Evolutionary conservation across 176 grass and related monocot species (phyloP).

Genomic region (Puya raimondii): DNA sequence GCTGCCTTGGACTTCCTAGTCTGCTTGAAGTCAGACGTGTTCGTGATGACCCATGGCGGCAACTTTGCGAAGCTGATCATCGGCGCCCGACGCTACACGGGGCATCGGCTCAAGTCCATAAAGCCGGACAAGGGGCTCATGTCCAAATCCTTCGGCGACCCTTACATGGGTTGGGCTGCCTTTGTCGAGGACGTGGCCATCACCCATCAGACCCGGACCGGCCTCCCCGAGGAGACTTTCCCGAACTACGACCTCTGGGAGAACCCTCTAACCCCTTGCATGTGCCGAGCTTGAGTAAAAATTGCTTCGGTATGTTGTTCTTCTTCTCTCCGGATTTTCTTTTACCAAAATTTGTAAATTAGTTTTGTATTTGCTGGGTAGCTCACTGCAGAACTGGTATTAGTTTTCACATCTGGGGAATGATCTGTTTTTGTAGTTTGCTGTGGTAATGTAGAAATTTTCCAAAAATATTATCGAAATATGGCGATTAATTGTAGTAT

Average conservation of each 20-base stretch:
- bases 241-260: constrained; percentile 97
- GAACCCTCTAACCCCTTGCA: constrained; percentile 84
- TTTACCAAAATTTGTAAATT: not conserved
- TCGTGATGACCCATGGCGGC: constrained; percentile 93
- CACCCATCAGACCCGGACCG: constrained; percentile 80
- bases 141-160: constrained; percentile 86
- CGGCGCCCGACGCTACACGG: constrained; percentile 75
- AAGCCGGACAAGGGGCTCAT: constrained; percentile 92
- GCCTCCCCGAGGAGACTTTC: constrained; percentile 76
- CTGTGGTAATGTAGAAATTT: too few species aligned
- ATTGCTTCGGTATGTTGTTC: constrained; percentile 16
- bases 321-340: constrained; percentile 17
- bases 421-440: too few species aligned
- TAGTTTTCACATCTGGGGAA: too few species aligned
- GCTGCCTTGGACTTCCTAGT: constrained; percentile 89
- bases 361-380: not conserved
- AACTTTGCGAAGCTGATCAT: constrained; percentile 95
- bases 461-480: too few species aligned
- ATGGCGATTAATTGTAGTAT: too few species aligned
- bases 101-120: constrained; percentile 86
- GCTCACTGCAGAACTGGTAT: too few species aligned
- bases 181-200: constrained; percentile 85
- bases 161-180: constrained; percentile 76
- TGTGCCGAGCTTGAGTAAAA: constrained; percentile 59
- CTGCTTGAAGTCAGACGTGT: constrained; percentile 87